Conservation (phyloP, 192 early-diverging fungal genomes). For the Backusella parvicylindrica region DNA sequence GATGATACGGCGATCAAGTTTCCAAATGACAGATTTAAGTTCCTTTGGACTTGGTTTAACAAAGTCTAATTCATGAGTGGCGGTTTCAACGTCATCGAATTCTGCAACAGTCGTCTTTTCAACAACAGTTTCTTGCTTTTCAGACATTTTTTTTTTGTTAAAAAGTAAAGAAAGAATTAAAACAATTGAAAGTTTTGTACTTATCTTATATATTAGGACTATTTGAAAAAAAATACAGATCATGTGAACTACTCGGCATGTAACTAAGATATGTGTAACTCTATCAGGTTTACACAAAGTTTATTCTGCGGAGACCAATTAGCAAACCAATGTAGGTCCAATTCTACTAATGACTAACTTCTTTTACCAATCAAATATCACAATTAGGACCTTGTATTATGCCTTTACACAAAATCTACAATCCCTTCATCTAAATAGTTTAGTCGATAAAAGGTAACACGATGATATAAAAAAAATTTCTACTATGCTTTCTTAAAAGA, state of each 20-base stretch:
- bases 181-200: not conserved
- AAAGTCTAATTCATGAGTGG: not conserved
- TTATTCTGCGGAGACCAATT: not conserved
- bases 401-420: not conserved
- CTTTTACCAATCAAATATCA: not conserved
- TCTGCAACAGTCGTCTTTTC: not conserved
- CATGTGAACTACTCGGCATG: not conserved
- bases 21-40: constrained; percentile 45
- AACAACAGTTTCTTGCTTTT: not conserved
- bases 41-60: constrained; percentile 18
- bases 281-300: not conserved
- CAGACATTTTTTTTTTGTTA: not conserved
- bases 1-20: constrained; percentile 61
- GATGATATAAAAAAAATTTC: not conserved
- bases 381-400: not conserved
- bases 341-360: not conserved
- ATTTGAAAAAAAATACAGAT: not conserved
- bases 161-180: not conserved
- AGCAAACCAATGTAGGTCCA: not conserved
- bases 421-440: not conserved
- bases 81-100: not conserved
- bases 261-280: not conserved
- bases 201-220: not conserved
- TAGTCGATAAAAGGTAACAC: not conserved
- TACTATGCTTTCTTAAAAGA: not conserved